These are phyloP conservation scores for Teunomyces atbi DNA, from an alignment of 805 yeast genomes.

Conservation along the genomic window DNA sequence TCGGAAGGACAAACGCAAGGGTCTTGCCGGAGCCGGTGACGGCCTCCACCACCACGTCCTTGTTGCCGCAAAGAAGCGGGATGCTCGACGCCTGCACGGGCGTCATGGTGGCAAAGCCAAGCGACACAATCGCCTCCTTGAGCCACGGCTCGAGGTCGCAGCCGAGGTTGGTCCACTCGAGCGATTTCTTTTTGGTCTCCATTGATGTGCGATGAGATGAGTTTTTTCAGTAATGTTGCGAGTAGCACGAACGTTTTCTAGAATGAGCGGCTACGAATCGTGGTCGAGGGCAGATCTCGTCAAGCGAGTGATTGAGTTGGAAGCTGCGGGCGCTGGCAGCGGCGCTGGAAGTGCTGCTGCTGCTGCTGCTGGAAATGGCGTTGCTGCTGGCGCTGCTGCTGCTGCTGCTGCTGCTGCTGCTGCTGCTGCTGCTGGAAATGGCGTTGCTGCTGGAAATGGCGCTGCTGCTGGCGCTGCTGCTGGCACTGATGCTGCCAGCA, in stretches of 20 bases:
- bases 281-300: constrained; percentile 73
- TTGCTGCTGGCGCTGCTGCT: no score
- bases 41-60: constrained; percentile 96
- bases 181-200: constrained; percentile 37
- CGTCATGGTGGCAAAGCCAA: constrained; percentile 83
- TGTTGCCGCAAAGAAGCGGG: constrained; percentile 77
- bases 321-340: no score
- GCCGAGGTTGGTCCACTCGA: constrained; percentile 59
- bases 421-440: no score
- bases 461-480: no score
- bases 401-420: no score
- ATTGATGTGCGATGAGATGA: constrained; percentile 10
- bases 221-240: background rate
- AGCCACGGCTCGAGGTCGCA: constrained; percentile 68
- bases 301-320: constrained; percentile 54
- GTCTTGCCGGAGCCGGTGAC: constrained; percentile 99
- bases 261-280: constrained; percentile 38
- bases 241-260: background rate
- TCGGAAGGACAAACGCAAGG: constrained; percentile 82
- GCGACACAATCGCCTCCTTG: constrained; percentile 61
- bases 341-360: no score
- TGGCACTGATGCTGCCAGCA: no score
- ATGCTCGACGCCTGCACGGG: constrained; percentile 96
- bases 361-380: no score
- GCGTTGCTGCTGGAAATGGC: no score